Percentiles rank a stretch among this genome's conserved stretches.
Evolutionary conservation across 78 protist genomes (phyloP).

Genomic region (Chrysochromulina parva): DNA sequence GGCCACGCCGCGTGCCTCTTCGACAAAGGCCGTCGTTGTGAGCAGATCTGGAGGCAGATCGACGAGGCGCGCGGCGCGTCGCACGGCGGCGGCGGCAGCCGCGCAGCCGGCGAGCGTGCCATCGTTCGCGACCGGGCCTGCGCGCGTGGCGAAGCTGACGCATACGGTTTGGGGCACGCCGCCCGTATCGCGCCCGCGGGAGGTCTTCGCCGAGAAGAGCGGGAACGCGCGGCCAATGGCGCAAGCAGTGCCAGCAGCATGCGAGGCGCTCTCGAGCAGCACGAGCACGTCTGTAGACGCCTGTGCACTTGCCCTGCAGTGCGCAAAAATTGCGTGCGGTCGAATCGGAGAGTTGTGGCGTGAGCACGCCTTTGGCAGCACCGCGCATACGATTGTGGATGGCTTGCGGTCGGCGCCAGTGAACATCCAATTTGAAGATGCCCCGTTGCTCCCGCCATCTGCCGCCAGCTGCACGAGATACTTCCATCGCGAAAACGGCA

Average conservation of each 20-base stretch:
- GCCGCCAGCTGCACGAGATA: too few species aligned
- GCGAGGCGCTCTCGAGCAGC: not conserved
- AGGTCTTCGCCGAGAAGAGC: not conserved
- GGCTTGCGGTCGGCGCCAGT: too few species aligned
- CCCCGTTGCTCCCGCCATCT: too few species aligned
- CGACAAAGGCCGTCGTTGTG: constrained; percentile 1
- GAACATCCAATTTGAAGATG: too few species aligned
- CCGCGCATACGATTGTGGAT: not conserved
- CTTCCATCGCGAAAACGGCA: too few species aligned
- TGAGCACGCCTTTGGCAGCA: not conserved
- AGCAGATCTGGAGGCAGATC: not conserved
- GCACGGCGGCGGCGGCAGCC: not conserved
- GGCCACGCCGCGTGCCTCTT: not conserved
- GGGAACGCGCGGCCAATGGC: not conserved
- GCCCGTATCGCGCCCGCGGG: not conserved
- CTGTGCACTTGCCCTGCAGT: not conserved
- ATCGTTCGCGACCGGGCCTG: not conserved
- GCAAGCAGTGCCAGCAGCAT: not conserved
- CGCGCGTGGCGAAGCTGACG: not conserved
- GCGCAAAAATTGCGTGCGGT: too few species aligned
- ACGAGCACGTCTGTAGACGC: not conserved
- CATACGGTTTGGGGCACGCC: not conserved
- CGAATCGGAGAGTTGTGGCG: not conserved
- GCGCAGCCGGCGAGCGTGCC: not conserved
- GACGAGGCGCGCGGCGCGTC: constrained; percentile 6